Evolutionary conservation across 441 rosid species (phyloP), one percentile per base, ranked within the genome.

Genomic region (Erodium trifolium): DNA sequence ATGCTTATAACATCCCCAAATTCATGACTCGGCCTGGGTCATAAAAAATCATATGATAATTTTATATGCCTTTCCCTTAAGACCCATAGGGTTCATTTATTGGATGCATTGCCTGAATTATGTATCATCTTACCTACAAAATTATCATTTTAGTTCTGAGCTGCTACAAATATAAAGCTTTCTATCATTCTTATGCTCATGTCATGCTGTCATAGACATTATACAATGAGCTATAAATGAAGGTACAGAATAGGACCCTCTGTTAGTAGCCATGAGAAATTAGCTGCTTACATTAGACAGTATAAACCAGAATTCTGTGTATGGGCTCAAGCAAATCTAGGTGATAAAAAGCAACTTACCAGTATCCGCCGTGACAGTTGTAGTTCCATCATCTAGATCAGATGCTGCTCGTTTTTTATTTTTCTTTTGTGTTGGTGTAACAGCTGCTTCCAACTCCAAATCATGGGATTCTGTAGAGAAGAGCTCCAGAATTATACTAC

Each of bases 361-460:
- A 67, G 71, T 72, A 79, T 78, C 84, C 0, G 69, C 70, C 4
- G 66, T 51, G 39, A 37, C 74, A 64, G 66, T 67, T 37, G 71
- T 62, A 63, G 83, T 68, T 34, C 37, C 37, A 34, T 1, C 37
- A 34, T 34, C 37, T 34, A 34, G 37, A 34, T 34, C 37, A 34
- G 37, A 34, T 13, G 85, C 87, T 67, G 85, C 72, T 72, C 94
- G 81, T 71, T 88, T 89, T 82, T 77, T 86, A 71, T 65, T 85
- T 78, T 73, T 79, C 66, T 75, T 86, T 69, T 72, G 51, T n/a
- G 37, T 5, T 3, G 37, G 37, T 34, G 37, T 34, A 34, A 34
- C 37, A 34, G 69, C 51, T 45, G 51, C 12, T 45, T 45, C 85
- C 59, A 77, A 72, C 73, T 78, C 74, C 74, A 72, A 55, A 77